phyloP scores from a whole-genome alignment of 2,329 filamentous ascomycete genomes.

The Knoxdaviesia proteae region DNA sequence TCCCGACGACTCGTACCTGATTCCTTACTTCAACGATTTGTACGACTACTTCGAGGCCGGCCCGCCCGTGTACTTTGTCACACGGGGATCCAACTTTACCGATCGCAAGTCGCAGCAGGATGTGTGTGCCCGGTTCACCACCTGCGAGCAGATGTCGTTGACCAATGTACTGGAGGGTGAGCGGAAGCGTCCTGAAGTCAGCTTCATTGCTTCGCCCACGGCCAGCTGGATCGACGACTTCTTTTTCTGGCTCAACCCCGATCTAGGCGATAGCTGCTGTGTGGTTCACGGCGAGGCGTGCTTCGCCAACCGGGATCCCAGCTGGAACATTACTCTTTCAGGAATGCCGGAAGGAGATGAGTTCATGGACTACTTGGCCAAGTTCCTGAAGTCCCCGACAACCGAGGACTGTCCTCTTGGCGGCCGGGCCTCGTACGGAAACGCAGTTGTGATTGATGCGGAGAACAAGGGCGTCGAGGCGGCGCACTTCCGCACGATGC shows the following conservation, averaged over 20 bases:
- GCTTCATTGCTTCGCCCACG: constrained; percentile 70
- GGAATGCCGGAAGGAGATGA: constrained; percentile 92
- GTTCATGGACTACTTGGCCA: constrained; percentile 67
- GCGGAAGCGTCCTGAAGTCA: constrained; percentile 69
- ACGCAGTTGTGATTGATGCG: constrained; percentile 60
- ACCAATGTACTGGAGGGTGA: constrained; percentile 87
- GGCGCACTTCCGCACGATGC: constrained; percentile 79
- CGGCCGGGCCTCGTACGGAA: constrained; percentile 69
- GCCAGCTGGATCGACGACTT: constrained; percentile 97
- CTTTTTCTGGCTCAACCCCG: constrained; percentile 88
- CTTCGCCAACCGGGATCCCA: constrained; percentile 54
- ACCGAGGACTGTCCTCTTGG: constrained; percentile 71
- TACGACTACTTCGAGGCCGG: constrained; percentile 83
- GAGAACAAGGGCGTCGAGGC: constrained; percentile 49
- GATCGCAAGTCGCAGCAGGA: constrained; percentile 58
- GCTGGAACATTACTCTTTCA: constrained; percentile 73
- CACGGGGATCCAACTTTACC: constrained; percentile 60
- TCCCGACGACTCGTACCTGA: constrained; percentile 82
- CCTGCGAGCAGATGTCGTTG: constrained; percentile 66
- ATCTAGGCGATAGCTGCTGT: constrained; percentile 48
- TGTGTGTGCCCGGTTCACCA: constrained; percentile 77
- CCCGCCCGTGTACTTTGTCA: constrained; percentile 91
- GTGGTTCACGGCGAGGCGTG: constrained; percentile 51
- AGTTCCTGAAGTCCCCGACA: constrained; percentile 65
- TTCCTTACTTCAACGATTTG: constrained; percentile 89